Conservation (phyloP, 768 basidiomycete genomes). For the Ramaria sp. region DNA sequence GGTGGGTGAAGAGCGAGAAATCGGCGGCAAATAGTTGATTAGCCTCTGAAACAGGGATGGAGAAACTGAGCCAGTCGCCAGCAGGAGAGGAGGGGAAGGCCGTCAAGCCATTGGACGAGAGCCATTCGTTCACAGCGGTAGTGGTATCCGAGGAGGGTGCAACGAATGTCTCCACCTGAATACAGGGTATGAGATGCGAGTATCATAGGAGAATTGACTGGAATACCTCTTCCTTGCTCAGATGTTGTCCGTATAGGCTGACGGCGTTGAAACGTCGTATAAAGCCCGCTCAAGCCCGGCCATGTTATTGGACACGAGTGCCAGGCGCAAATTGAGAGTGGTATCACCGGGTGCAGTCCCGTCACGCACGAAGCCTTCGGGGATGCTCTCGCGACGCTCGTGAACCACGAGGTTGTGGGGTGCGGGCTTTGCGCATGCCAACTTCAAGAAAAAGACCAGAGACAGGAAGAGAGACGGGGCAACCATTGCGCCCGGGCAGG, state of each 20-base stretch:
- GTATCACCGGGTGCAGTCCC: constrained; percentile 13
- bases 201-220: background rate
- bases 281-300: constrained; percentile 47
- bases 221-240: constrained; percentile 19
- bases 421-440: background rate
- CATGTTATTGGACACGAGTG: constrained; percentile 43
- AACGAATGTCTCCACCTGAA: constrained; percentile 18
- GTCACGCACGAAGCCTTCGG: background rate
- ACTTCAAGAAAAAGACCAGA: background rate
- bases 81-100: constrained; percentile 16
- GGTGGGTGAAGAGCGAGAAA: no score
- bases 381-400: constrained; percentile 1
- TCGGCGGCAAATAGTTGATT: no score
- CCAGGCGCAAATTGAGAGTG: constrained; percentile 29
- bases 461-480: background rate
- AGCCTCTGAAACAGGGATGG: constrained; percentile 18
- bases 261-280: constrained; percentile 31
- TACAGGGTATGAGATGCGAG: background rate
- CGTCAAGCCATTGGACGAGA: no score
- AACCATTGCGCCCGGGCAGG: background rate
- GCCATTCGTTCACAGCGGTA: constrained; percentile 16
- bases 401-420: background rate
- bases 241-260: constrained; percentile 13
- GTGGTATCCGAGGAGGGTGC: constrained; percentile 16
- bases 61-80: constrained; percentile 20